phyloP scores from a whole-genome alignment of 2,329 filamentous ascomycete genomes.

The Colletotrichum cordylinicola region DNA sequence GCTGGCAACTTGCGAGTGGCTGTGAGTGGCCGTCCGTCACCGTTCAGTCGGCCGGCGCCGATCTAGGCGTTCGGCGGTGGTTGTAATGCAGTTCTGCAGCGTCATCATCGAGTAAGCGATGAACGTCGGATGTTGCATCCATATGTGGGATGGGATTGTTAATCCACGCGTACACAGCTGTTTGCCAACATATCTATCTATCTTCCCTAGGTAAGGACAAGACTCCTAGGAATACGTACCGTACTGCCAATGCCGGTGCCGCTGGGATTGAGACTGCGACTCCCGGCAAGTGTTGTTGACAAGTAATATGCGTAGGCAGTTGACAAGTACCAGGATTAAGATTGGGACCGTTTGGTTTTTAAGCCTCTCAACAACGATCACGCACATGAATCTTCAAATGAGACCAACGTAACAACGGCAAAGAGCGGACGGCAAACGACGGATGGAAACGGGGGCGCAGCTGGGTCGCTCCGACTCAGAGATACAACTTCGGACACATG shows the following conservation, averaged over 20 bases:
- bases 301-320: not conserved
- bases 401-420: not conserved
- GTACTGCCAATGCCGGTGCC: not conserved
- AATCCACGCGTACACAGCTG: not conserved
- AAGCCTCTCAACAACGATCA: not conserved
- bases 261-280: not conserved
- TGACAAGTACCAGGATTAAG: not conserved
- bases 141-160: not conserved
- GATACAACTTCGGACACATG: not conserved
- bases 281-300: not conserved
- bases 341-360: not conserved
- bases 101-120: slow-evolving; percentile 6
- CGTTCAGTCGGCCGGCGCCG: not conserved
- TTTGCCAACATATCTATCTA: not conserved
- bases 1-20: not conserved
- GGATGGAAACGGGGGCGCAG: slow-evolving; percentile 4
- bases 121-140: not conserved
- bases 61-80: not conserved
- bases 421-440: slow-evolving; percentile 5
- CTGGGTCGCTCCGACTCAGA: not conserved
- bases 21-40: not conserved
- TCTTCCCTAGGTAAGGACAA: not conserved
- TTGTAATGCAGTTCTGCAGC: slow-evolving; percentile 4
- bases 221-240: not conserved
- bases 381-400: not conserved